Percentiles rank a stretch among this genome's conserved stretches.
Conservation (phyloP, 495 filamentous ascomycete species). For the Talaromyces trachyspermus region DNA sequence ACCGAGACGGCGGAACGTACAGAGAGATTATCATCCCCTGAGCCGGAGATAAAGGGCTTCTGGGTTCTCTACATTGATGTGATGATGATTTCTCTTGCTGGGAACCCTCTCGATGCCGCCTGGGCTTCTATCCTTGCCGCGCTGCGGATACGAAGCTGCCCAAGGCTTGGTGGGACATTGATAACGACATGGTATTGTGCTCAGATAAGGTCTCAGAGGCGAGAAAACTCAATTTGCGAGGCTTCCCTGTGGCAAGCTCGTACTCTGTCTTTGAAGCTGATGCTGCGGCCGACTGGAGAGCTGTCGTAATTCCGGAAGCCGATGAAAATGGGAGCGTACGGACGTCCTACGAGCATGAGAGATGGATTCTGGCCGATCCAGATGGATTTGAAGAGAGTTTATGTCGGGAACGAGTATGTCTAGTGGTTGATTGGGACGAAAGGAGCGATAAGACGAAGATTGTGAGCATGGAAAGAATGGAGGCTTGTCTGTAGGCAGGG, state of each 20-base stretch:
- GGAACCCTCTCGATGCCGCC: slow-evolving; percentile 82
- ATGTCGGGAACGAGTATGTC: slow-evolving; percentile 62
- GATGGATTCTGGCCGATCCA: slow-evolving; percentile 78
- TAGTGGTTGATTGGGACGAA: slow-evolving; percentile 62
- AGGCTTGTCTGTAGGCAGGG: slow-evolving; percentile 53
- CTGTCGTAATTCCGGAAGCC: slow-evolving; percentile 31
- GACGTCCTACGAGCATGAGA: slow-evolving; percentile 36
- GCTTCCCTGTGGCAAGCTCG: slow-evolving; percentile 62
- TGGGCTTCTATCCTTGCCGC: slow-evolving; percentile 82
- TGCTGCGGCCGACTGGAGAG: slow-evolving; percentile 37
- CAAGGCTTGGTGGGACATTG: slow-evolving; percentile 75
- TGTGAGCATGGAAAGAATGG: slow-evolving; percentile 72
- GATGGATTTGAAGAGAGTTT: slow-evolving; percentile 84
- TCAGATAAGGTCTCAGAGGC: slow-evolving; percentile 46
- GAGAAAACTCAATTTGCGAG: slow-evolving; percentile 43
- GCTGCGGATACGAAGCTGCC: slow-evolving; percentile 76
- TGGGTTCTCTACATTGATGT: slow-evolving; percentile 94
- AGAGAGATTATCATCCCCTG: slow-evolving; percentile 8
- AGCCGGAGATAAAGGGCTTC: slow-evolving; percentile 65
- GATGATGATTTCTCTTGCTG: slow-evolving; percentile 82
- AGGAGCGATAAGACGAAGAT: slow-evolving; percentile 46
- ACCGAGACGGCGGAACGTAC: slow-evolving; percentile 11
- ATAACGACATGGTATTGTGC: slow-evolving; percentile 71
- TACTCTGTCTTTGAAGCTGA: slow-evolving; percentile 68
- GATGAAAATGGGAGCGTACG: slow-evolving; percentile 29